These are phyloP conservation scores for Irpex sp. DNA, from an alignment of 1,284 basidiomycete genomes.

Conservation along the genomic window DNA sequence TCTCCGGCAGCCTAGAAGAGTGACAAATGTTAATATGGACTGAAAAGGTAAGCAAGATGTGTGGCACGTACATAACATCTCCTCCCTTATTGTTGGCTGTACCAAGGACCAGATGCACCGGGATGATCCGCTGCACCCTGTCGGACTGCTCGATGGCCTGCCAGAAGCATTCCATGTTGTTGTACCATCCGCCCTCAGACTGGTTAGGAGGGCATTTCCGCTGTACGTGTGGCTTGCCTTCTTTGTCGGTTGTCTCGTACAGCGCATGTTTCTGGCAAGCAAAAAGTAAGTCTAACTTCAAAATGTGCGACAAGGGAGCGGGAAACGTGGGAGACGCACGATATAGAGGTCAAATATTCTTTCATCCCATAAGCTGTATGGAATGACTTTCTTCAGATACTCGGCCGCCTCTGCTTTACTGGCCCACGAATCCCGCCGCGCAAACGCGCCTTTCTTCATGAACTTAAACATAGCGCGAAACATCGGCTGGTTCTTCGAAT, in stretches of 20 bases:
- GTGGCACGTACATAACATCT: not conserved
- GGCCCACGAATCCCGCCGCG: constrained; percentile 1
- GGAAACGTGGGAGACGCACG: not conserved
- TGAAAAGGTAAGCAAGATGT: not conserved
- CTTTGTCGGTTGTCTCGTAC: not conserved
- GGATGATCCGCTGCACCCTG: not conserved
- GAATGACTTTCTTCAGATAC: not conserved
- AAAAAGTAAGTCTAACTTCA: not conserved
- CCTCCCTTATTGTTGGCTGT: not conserved
- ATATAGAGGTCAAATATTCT: constrained; percentile 1
- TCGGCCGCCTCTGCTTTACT: not conserved
- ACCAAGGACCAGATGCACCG: not conserved
- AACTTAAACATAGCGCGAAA: not conserved
- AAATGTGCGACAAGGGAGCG: not conserved
- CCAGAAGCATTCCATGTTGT: not conserved
- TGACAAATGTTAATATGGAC: not conserved
- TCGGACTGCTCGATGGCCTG: not conserved
- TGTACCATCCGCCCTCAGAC: not conserved
- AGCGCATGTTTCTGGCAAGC: not conserved
- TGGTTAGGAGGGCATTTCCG: not conserved
- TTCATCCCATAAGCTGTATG: constrained; percentile 4
- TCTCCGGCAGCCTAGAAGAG: not conserved
- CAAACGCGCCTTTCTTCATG: not conserved
- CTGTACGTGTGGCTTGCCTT: not conserved
- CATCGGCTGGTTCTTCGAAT: not conserved